Evolutionary conservation across 345 rosid genomes (phyloP).

Genomic region (Geranium brycei): DNA sequence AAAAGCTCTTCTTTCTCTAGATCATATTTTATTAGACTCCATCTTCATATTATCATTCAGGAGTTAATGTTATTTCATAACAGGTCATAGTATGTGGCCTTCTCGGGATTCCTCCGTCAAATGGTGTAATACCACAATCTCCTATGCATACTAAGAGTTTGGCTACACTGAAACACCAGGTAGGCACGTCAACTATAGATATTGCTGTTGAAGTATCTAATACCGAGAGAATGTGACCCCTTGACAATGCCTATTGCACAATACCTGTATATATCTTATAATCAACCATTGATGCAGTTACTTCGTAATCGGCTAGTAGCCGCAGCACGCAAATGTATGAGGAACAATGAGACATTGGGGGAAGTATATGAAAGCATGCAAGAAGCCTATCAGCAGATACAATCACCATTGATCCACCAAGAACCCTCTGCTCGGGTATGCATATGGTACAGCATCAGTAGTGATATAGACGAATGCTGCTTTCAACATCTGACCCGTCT

Average conservation of each 20-base stretch:
- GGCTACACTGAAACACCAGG: slow-evolving; percentile 76
- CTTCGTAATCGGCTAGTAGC: slow-evolving; percentile 52
- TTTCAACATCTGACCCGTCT: neutral
- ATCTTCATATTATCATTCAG: too few relatives aligned
- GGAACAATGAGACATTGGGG: slow-evolving; percentile 44
- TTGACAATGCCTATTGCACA: neutral
- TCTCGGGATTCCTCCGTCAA: slow-evolving; percentile 66
- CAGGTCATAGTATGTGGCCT: slow-evolving; percentile 72
- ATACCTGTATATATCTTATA: neutral
- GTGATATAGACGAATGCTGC: too few relatives aligned
- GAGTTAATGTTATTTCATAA: neutral
- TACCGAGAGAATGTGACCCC: too few relatives aligned
- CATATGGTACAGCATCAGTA: too few relatives aligned
- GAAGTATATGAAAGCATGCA: slow-evolving; percentile 63
- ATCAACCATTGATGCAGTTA: slow-evolving; percentile 27
- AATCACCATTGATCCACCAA: slow-evolving; percentile 53
- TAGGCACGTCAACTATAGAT: slow-evolving; percentile 6
- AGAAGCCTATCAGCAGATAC: slow-evolving; percentile 66
- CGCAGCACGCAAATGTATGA: slow-evolving; percentile 49
- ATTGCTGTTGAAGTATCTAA: neutral
- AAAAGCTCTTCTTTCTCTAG: neutral
- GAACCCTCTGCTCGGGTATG: slow-evolving; percentile 41
- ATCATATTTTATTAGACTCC: too few relatives aligned
- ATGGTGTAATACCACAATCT: slow-evolving; percentile 79
- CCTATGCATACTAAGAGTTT: slow-evolving; percentile 84